phyloP scores from a whole-genome alignment of 1,139 yeast genomes.

The Debaryomycetaceae sp. region DNA sequence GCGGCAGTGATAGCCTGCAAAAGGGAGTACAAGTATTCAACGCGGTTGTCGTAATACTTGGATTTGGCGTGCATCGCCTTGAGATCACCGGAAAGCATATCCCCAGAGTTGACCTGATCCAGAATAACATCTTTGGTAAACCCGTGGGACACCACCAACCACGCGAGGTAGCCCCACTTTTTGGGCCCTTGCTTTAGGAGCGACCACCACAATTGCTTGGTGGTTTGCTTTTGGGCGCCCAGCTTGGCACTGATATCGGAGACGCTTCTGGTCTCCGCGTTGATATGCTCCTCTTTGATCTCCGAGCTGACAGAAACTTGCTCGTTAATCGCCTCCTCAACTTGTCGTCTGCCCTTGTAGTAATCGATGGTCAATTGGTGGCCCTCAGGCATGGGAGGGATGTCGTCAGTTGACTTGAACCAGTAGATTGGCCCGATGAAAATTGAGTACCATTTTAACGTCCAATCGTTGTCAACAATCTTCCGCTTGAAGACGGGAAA shows the following conservation, averaged over 20 bases:
- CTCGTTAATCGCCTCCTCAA: slow-evolving; percentile 11
- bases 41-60: slow-evolving; percentile 65
- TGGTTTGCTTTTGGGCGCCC: slow-evolving; percentile 17
- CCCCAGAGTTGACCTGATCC: slow-evolving; percentile 37
- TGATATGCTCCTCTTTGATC: slow-evolving; percentile 3
- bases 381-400: slow-evolving; percentile 67
- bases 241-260: not conserved
- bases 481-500: slow-evolving; percentile 64
- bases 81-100: slow-evolving; percentile 38
- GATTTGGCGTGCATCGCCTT: slow-evolving; percentile 52
- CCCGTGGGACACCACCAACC: slow-evolving; percentile 55
- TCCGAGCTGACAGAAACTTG: slow-evolving; percentile 1
- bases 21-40: slow-evolving; percentile 67
- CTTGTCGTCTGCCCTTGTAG: slow-evolving; percentile 56
- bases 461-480: slow-evolving; percentile 63
- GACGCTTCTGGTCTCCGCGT: slow-evolving; percentile 1
- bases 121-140: slow-evolving; percentile 60
- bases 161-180: slow-evolving; percentile 49
- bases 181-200: slow-evolving; percentile 42
- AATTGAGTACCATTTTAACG: slow-evolving; percentile 54
- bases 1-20: slow-evolving; percentile 72
- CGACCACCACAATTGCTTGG: slow-evolving; percentile 40
- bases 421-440: slow-evolving; percentile 54
- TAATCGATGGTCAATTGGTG: slow-evolving; percentile 55
- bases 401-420: slow-evolving; percentile 52